Conservation (phyloP, 768 basidiomycete genomes). For the Leucocoprinus sp. region DNA sequence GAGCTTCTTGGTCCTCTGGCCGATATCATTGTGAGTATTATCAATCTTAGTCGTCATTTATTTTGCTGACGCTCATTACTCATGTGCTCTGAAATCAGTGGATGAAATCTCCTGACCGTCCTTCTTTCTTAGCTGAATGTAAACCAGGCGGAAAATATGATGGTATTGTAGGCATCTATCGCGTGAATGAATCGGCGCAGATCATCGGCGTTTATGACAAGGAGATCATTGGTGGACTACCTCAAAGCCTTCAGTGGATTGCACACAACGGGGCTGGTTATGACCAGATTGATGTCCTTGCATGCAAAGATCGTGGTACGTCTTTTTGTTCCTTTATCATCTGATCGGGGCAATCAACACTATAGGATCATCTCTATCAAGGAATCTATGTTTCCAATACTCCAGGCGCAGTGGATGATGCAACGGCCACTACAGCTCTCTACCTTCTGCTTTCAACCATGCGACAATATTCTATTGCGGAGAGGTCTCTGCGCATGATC, state of each 20-base stretch:
- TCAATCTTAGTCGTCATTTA: not conserved
- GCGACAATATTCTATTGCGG: conserved; percentile 63
- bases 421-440: conserved; percentile 82
- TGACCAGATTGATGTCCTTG: conserved; percentile 75
- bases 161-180: conserved; percentile 68
- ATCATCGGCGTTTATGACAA: conserved; percentile 74
- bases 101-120: conserved; percentile 51
- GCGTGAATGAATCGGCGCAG: conserved; percentile 59
- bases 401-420: conserved; percentile 84
- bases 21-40: conserved; percentile 61
- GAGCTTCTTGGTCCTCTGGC: conserved; percentile 59
- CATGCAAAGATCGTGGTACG: conserved; percentile 63
- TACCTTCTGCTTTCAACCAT: conserved; percentile 75
- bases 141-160: conserved; percentile 65
- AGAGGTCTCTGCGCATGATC: conserved; percentile 45
- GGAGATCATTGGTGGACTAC: conserved; percentile 63
- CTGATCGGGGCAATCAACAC: not conserved
- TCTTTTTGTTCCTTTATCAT: not conserved
- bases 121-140: conserved; percentile 61
- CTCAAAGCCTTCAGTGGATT: conserved; percentile 71
- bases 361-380: conserved; percentile 16
- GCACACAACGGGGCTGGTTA: conserved; percentile 93
- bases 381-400: conserved; percentile 83
- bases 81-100: conserved; percentile 18
- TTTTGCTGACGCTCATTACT: not conserved